Percentiles rank a stretch among this genome's conserved stretches.
These are phyloP conservation scores for Metschnikowia lachancei DNA, from an alignment of 805 yeast genomes.

Conservation along the genomic window DNA sequence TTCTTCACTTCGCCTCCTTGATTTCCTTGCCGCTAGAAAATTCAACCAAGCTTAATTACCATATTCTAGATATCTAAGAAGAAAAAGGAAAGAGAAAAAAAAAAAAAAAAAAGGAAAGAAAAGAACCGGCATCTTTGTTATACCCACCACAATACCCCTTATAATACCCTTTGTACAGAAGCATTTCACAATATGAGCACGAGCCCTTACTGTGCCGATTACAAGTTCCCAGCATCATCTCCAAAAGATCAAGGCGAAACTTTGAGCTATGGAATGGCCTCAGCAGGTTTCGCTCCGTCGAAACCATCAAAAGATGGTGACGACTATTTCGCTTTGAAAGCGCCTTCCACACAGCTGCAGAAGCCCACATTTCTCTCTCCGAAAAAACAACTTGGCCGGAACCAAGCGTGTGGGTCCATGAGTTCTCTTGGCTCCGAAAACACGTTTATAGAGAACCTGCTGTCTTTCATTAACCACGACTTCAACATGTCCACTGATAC, in stretches of 20 bases:
- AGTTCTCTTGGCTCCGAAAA: constrained; percentile 31
- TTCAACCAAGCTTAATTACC: too few species aligned
- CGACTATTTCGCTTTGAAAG: constrained; percentile 16
- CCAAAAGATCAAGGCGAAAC: constrained; percentile 1
- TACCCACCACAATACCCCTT: too few species aligned
- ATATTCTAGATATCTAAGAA: too few species aligned
- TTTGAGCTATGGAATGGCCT: neutral
- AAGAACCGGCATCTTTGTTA: too few species aligned
- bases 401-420: constrained; percentile 20
- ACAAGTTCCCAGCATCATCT: constrained; percentile 18
- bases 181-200: constrained; percentile 12
- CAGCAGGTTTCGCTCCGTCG: neutral
- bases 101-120: too few species aligned
- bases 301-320: constrained; percentile 3
- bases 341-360: constrained; percentile 9
- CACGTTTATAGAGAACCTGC: constrained; percentile 11
- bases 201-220: constrained; percentile 16
- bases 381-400: neutral
- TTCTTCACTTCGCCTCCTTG: neutral
- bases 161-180: too few species aligned
- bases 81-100: too few species aligned
- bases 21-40: neutral
- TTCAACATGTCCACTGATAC: constrained; percentile 31
- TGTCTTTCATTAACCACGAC: constrained; percentile 16
- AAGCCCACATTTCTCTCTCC: constrained; percentile 7